Conservation (phyloP, 495 filamentous ascomycete species). For the Lentithecium fluviatile region DNA sequence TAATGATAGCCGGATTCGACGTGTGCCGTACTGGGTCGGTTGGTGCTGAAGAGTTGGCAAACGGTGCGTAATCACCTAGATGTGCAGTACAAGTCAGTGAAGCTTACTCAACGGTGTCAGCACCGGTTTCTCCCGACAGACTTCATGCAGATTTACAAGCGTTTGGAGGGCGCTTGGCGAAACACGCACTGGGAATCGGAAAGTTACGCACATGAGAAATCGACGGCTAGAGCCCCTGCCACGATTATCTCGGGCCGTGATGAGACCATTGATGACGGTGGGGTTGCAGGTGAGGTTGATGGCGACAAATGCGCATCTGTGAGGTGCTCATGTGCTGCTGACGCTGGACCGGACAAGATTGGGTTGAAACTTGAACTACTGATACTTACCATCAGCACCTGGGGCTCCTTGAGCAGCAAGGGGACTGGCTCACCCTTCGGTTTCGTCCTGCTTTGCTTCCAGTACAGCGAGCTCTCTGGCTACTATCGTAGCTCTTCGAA, state of each 20-base stretch:
- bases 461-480: constrained; percentile 73
- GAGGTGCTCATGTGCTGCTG: neutral
- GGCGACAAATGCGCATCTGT: neutral
- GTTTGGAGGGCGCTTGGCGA: too few relatives aligned
- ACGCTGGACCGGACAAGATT: constrained; percentile 6
- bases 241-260: constrained; percentile 64
- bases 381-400: constrained; percentile 36
- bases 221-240: constrained; percentile 84
- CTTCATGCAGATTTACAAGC: too few relatives aligned
- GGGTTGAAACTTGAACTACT: constrained; percentile 21
- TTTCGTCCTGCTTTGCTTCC: constrained; percentile 40
- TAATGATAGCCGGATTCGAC: constrained; percentile 80
- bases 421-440: constrained; percentile 31
- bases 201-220: constrained; percentile 62
- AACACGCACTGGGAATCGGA: too few relatives aligned
- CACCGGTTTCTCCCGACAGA: too few relatives aligned
- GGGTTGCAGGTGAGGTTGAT: constrained; percentile 1
- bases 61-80: constrained; percentile 57
- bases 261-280: neutral
- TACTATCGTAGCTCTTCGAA: constrained; percentile 72
- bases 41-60: constrained; percentile 36
- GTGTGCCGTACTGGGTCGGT: constrained; percentile 64
- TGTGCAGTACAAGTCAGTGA: too few relatives aligned
- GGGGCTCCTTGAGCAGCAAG: constrained; percentile 1
- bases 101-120: too few relatives aligned